A percentile compares a stretch with the other conserved stretches of the same genome.
These are phyloP conservation scores for Aspergillus quadrilineatus DNA, from an alignment of 2,329 filamentous ascomycete genomes.

Conservation along the genomic window DNA sequence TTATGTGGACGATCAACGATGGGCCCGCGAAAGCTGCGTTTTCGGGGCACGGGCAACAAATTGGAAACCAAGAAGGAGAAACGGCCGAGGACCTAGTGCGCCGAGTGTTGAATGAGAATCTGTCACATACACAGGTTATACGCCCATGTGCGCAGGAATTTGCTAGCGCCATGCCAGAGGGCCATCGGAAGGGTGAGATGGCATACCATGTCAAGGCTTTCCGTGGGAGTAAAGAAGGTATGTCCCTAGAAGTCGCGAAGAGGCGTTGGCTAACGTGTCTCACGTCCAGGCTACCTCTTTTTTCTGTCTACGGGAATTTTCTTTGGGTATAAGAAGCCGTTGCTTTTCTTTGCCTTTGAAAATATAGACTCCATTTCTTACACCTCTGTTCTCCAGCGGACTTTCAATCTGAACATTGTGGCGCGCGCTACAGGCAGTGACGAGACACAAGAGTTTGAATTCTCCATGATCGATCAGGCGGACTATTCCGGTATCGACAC, in stretches of 20 bases:
- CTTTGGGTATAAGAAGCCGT: constrained; percentile 66
- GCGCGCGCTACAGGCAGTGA: constrained; percentile 39
- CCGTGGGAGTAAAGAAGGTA: constrained; percentile 65
- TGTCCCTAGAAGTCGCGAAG: constrained; percentile 6
- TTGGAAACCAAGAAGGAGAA: constrained; percentile 46
- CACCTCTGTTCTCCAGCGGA: constrained; percentile 63
- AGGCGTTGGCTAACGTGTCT: background rate
- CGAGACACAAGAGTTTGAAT: constrained; percentile 59
- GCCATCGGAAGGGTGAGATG: constrained; percentile 62
- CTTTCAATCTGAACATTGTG: constrained; percentile 63
- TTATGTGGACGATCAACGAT: constrained; percentile 62
- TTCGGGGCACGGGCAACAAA: constrained; percentile 43
- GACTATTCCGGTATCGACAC: constrained; percentile 62
- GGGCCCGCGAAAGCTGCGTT: constrained; percentile 49
- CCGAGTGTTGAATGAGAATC: constrained; percentile 50
- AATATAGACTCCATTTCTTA: constrained; percentile 61
- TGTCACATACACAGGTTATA: constrained; percentile 49
- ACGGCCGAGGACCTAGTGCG: constrained; percentile 47
- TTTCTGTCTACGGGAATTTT: constrained; percentile 61
- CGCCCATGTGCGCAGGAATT: constrained; percentile 59
- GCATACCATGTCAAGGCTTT: constrained; percentile 65
- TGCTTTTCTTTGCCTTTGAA: constrained; percentile 62
- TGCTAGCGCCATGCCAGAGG: constrained; percentile 58
- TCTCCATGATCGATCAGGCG: constrained; percentile 65
- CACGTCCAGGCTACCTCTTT: constrained; percentile 59